phyloP scores from a whole-genome alignment of 164 flowering plant species.

The Hamamelis virginiana region DNA sequence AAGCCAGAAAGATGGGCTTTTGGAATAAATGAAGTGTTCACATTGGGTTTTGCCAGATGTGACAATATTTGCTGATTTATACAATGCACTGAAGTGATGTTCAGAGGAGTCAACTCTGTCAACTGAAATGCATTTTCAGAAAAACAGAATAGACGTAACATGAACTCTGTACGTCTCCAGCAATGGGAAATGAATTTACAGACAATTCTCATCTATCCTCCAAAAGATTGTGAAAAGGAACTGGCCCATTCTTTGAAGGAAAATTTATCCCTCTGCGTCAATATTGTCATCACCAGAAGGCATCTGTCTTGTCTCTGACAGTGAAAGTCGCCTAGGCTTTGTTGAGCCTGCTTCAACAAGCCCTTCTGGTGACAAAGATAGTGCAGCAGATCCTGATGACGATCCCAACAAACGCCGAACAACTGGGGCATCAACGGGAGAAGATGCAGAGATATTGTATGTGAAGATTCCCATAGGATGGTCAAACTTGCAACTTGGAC shows the following conservation, averaged over 20 bases:
- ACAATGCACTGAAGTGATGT: constrained; percentile 42
- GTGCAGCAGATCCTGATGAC: constrained; percentile 56
- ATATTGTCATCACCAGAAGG: constrained; percentile 61
- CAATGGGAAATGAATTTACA: constrained; percentile 63
- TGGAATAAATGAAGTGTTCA: constrained; percentile 38
- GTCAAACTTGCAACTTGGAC: constrained; percentile 98
- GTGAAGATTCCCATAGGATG: constrained; percentile 82
- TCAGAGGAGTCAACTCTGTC: constrained; percentile 40
- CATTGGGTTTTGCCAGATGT: constrained; percentile 39
- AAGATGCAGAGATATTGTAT: constrained; percentile 52
- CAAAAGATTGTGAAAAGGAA: constrained; percentile 37
- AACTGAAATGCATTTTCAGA: constrained; percentile 43
- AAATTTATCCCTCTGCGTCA: constrained; percentile 53
- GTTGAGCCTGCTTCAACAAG: constrained; percentile 57
- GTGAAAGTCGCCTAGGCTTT: constrained; percentile 55
- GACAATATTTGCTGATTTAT: constrained; percentile 53
- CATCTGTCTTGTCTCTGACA: constrained; percentile 69
- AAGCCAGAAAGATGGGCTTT: constrained; percentile 16
- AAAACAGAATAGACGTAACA: constrained; percentile 39
- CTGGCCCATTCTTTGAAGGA: constrained; percentile 26
- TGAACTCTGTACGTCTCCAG: constrained; percentile 65
- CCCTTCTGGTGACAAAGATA: constrained; percentile 63
- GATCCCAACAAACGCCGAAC: constrained; percentile 60
- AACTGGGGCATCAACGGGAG: constrained; percentile 59
- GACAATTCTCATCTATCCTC: constrained; percentile 26